These are phyloP conservation scores for Diaporthe capsici DNA, from an alignment of 2,329 filamentous ascomycete species.

Conservation along the genomic window DNA sequence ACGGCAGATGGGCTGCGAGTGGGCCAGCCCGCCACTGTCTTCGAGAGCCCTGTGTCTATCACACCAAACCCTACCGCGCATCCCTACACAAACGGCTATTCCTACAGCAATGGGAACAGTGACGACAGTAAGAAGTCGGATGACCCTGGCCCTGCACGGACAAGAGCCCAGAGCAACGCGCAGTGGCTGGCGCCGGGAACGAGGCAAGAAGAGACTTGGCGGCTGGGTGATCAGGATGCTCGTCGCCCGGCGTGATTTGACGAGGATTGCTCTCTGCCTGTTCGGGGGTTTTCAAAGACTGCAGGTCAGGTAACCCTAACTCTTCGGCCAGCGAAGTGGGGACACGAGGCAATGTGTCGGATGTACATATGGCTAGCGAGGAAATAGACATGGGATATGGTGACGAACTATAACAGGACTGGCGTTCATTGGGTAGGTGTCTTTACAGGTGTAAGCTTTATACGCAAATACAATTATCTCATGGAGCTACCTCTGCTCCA, in stretches of 20 bases:
- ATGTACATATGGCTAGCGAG: constrained; percentile 8
- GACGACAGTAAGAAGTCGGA: constrained; percentile 72
- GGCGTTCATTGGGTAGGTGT: constrained; percentile 35
- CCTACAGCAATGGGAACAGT: constrained; percentile 51
- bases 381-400: constrained; percentile 21
- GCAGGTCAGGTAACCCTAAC: background rate
- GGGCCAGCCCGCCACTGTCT: constrained; percentile 51
- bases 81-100: constrained; percentile 63
- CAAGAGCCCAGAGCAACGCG: constrained; percentile 59
- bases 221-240: constrained; percentile 53
- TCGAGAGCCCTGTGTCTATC: constrained; percentile 53
- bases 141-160: constrained; percentile 58
- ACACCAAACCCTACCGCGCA: constrained; percentile 46
- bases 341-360: constrained; percentile 3
- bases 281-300: background rate
- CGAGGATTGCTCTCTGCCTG: background rate
- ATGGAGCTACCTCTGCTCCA: background rate
- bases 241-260: constrained; percentile 25
- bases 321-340: background rate
- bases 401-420: constrained; percentile 4
- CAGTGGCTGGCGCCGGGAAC: constrained; percentile 85
- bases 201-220: constrained; percentile 89
- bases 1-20: constrained; percentile 56
- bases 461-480: background rate
- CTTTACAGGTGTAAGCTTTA: constrained; percentile 11